phyloP scores from a whole-genome alignment of 2,329 filamentous ascomycete species.

The Penicillium capsulatum region DNA sequence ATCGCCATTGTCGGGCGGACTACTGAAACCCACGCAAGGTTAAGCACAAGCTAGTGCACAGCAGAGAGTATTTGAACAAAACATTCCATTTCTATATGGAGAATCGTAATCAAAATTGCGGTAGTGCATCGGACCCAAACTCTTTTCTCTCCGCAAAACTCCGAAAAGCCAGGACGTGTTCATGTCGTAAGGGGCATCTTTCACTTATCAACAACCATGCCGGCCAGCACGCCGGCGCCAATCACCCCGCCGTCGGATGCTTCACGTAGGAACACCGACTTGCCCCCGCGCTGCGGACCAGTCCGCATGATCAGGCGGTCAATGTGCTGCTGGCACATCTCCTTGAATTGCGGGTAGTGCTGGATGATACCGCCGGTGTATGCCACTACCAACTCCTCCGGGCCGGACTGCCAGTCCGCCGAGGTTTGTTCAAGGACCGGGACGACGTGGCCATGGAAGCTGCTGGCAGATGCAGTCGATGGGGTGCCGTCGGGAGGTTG shows the following conservation, averaged over 20 bases:
- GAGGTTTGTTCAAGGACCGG: conserved; percentile 35
- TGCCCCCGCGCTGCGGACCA: conserved; percentile 44
- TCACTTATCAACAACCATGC: conserved; percentile 40
- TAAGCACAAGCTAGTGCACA: no score
- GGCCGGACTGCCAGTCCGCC: conserved; percentile 41
- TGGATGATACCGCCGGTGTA: conserved; percentile 77
- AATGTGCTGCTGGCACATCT: conserved; percentile 65
- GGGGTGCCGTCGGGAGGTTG: conserved; percentile 16
- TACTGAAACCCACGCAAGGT: no score
- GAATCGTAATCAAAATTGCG: conserved; percentile 24
- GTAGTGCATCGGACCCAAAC: conserved; percentile 52
- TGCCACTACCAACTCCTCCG: conserved; percentile 66
- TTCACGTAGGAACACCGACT: conserved; percentile 50
- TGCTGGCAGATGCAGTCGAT: conserved; percentile 6
- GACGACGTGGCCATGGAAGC: conserved; percentile 31
- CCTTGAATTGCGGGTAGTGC: conserved; percentile 70
- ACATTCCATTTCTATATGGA: conserved; percentile 16
- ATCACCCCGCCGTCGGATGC: conserved; percentile 54
- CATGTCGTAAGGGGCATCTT: conserved; percentile 1
- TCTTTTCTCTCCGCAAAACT: conserved; percentile 11
- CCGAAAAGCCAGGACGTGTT: conserved; percentile 2
- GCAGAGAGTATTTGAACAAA: no score
- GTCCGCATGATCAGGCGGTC: conserved; percentile 52
- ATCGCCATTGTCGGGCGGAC: no score
- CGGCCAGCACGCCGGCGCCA: conserved; percentile 53